These are phyloP conservation scores for Apiosordaria backusii DNA, from an alignment of 495 filamentous ascomycete genomes.

Conservation along the genomic window DNA sequence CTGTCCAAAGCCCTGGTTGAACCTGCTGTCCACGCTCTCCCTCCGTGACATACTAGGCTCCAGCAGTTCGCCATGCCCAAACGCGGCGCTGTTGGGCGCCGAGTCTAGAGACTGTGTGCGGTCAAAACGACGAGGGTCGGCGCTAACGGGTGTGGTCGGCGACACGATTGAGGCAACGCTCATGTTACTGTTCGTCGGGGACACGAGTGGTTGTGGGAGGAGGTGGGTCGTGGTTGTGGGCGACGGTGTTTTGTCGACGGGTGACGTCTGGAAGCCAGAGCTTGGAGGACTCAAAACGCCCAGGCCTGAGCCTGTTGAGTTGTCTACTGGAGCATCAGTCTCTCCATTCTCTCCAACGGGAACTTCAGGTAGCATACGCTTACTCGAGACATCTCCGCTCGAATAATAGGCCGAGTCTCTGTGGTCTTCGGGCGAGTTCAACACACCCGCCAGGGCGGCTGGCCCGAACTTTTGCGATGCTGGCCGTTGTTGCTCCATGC, in stretches of 20 bases:
- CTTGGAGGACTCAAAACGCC: constrained; percentile 36
- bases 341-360: not conserved
- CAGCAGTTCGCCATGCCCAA: constrained; percentile 24
- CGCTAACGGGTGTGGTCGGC: constrained; percentile 44
- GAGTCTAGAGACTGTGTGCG: constrained; percentile 47
- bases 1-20: constrained; percentile 67
- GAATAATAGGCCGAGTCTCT: constrained; percentile 55
- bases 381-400: constrained; percentile 52
- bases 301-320: constrained; percentile 47
- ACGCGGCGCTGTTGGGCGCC: constrained; percentile 30
- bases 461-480: constrained; percentile 46
- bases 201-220: constrained; percentile 44
- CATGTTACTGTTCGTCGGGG: constrained; percentile 48
- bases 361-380: constrained; percentile 40
- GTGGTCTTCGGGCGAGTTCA: constrained; percentile 50
- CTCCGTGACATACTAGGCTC: constrained; percentile 54
- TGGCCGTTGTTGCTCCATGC: constrained; percentile 38
- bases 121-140: constrained; percentile 38
- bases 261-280: constrained; percentile 42
- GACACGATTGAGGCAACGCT: constrained; percentile 57
- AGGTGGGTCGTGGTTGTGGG: constrained; percentile 42
- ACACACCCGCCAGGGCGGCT: constrained; percentile 44
- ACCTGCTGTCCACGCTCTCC: constrained; percentile 73
- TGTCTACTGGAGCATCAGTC: constrained; percentile 35
- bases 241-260: constrained; percentile 52